Percentiles rank a stretch among this genome's conserved stretches.
phyloP scores from a whole-genome alignment of 768 basidiomycete genomes.

The Clavulina sp. region DNA sequence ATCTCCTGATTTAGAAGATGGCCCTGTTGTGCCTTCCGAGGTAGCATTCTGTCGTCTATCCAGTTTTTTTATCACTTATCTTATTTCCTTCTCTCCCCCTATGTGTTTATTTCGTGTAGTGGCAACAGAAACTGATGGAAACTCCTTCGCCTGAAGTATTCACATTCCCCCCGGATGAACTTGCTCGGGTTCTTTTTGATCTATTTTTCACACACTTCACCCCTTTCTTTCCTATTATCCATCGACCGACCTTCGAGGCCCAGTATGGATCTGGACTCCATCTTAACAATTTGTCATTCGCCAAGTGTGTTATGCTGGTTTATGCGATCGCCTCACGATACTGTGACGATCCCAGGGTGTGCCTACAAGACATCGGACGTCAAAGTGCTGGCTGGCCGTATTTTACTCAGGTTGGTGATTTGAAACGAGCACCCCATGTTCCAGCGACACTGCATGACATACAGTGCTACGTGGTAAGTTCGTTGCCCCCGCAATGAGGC shows the following conservation, averaged over 20 bases:
- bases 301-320: conserved; percentile 42
- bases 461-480: conserved; percentile 29
- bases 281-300: conserved; percentile 33
- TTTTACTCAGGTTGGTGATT: conserved; percentile 43
- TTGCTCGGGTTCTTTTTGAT: conserved; percentile 36
- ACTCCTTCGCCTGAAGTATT: conserved; percentile 14
- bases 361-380: conserved; percentile 23
- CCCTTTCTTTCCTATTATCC: conserved; percentile 47
- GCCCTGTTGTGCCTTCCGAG: conserved; percentile 9
- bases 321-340: conserved; percentile 49
- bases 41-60: conserved; percentile 3
- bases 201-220: conserved; percentile 48
- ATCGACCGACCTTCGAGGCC: conserved; percentile 48
- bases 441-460: background rate
- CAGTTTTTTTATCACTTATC: conserved; percentile 14
- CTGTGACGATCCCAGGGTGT: conserved; percentile 42
- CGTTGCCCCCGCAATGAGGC: too few species aligned
- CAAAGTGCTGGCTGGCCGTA: conserved; percentile 44
- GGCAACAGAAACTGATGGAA: conserved; percentile 21
- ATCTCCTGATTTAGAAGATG: conserved; percentile 1
- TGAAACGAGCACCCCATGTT: conserved; percentile 31
- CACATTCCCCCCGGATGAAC: conserved; percentile 43
- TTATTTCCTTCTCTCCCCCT: conserved; percentile 8
- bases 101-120: conserved; percentile 15
- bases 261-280: conserved; percentile 33